Conservation (phyloP, 139 green algal genomes). For the Chlorella sorokiniana region DNA sequence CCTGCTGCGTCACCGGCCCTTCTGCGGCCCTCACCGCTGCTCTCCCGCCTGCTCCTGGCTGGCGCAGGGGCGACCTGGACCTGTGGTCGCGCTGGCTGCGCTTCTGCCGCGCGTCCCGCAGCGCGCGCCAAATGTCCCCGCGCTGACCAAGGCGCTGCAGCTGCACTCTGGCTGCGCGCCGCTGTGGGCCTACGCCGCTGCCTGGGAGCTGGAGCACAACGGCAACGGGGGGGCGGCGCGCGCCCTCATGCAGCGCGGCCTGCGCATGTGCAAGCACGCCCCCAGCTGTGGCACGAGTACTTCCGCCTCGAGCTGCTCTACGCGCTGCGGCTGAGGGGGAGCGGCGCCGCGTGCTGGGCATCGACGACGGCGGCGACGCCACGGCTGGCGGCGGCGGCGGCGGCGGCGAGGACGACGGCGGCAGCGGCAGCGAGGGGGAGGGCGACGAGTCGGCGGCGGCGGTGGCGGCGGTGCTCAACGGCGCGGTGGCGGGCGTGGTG, state of each 20-base stretch:
- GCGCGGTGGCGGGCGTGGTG: constrained; percentile 68
- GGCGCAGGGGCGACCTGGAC: constrained; percentile 69
- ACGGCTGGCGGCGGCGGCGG: not conserved
- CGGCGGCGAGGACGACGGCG: not conserved
- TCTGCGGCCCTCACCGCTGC: not conserved
- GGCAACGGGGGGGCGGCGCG: constrained; percentile 79
- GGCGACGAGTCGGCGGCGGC: constrained; percentile 54
- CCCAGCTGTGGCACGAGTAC: constrained; percentile 89
- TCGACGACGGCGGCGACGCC: constrained; percentile 26
- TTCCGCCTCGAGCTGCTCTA: constrained; percentile 87
- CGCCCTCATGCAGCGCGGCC: constrained; percentile 77
- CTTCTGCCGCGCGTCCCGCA: constrained; percentile 69
- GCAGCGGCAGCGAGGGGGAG: not conserved
- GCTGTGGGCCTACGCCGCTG: constrained; percentile 89
- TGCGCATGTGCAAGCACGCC: constrained; percentile 52
- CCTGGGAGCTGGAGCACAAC: constrained; percentile 89
- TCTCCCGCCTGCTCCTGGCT: no score
- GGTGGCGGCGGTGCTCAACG: constrained; percentile 63
- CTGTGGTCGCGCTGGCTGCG: constrained; percentile 89
- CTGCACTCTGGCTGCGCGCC: constrained; percentile 79
- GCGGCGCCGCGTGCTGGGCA: constrained; percentile 76
- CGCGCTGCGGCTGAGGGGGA: constrained; percentile 70
- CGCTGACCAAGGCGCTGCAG: constrained; percentile 81
- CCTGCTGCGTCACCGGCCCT: not conserved
- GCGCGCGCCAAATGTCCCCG: constrained; percentile 66